Conservation (phyloP, 495 filamentous ascomycete genomes). For the Aspergillus heteromorphus region DNA sequence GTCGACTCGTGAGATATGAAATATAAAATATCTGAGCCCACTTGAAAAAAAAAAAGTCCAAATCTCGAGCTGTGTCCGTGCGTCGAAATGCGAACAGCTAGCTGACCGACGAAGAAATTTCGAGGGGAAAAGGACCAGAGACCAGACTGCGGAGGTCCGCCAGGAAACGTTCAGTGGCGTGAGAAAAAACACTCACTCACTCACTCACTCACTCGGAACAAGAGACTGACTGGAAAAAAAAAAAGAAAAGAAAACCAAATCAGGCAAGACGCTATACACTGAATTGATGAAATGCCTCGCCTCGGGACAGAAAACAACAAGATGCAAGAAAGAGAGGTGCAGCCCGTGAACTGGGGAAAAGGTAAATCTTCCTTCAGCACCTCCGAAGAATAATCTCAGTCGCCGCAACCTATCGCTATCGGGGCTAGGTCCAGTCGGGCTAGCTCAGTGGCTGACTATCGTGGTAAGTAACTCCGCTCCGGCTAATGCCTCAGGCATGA, state of each 20-base stretch:
- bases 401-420: neutral
- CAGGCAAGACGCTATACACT: neutral
- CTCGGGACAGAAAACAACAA: no score
- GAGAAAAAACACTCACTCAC: no score
- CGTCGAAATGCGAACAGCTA: no score
- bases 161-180: no score
- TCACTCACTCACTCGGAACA: no score
- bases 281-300: no score
- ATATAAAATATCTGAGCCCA: no score
- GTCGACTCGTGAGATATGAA: neutral
- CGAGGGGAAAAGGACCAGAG: neutral
- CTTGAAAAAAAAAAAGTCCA: conserved; percentile 10
- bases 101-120: neutral
- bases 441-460: neutral
- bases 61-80: neutral
- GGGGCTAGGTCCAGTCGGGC: neutral
- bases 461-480: neutral
- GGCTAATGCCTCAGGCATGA: neutral
- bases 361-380: no score
- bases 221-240: no score
- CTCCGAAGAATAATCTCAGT: neutral
- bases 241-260: neutral
- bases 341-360: no score
- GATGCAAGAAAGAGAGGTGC: no score
- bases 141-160: no score